Percentiles rank a stretch among this genome's conserved stretches.
Evolutionary conservation across 768 basidiomycete species (phyloP).

Genomic region (Hygrocybe coccinea): DNA sequence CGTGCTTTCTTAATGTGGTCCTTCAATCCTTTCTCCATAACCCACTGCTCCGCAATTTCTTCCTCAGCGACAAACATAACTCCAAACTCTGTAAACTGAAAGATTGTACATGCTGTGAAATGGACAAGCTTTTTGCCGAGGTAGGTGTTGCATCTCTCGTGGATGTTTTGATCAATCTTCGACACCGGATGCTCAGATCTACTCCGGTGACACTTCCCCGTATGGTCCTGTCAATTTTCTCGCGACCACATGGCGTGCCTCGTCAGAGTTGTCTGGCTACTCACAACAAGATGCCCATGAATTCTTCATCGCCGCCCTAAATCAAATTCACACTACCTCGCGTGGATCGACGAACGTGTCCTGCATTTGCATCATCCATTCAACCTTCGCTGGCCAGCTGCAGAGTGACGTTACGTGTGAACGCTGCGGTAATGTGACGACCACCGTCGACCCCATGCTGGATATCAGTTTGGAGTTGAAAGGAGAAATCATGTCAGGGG

Average conservation of each 20-base stretch:
- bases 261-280: slow-evolving; percentile 81
- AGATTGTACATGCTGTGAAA: slow-evolving; percentile 86
- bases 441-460: slow-evolving; percentile 82
- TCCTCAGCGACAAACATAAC: slow-evolving; percentile 88
- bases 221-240: slow-evolving; percentile 83
- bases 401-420: slow-evolving; percentile 90
- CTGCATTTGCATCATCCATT: slow-evolving; percentile 89
- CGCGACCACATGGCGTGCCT: slow-evolving; percentile 75
- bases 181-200: slow-evolving; percentile 37
- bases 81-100: slow-evolving; percentile 58
- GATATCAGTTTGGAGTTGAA: slow-evolving; percentile 86
- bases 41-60: slow-evolving; percentile 83
- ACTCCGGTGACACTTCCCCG: slow-evolving; percentile 53
- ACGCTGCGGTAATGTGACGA: slow-evolving; percentile 72
- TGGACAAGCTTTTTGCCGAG: slow-evolving; percentile 82
- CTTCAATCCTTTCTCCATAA: slow-evolving; percentile 88
- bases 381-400: slow-evolving; percentile 79
- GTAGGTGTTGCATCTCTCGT: slow-evolving; percentile 30
- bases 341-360: slow-evolving; percentile 69
- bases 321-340: slow-evolving; percentile 80
- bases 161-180: slow-evolving; percentile 1
- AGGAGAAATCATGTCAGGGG: slow-evolving; percentile 39
- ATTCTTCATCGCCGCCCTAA: slow-evolving; percentile 76
- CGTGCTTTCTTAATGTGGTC: slow-evolving; percentile 90
- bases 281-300: slow-evolving; percentile 94